Evolutionary conservation across 257 asterid species (phyloP), one percentile per base, ranked within the genome.

Genomic region (Penstemon barbatus): DNA sequence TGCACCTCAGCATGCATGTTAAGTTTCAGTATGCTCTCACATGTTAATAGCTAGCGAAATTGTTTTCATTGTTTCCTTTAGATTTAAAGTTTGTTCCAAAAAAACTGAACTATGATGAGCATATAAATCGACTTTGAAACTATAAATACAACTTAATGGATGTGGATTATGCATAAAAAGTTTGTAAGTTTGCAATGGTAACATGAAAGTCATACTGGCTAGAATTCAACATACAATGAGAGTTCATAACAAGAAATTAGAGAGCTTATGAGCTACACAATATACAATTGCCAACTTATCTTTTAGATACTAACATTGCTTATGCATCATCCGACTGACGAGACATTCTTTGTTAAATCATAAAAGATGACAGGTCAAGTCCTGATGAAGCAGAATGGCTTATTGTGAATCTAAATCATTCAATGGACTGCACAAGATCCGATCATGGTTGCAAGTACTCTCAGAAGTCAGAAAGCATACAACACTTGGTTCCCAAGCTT

Each of bases 361-460:
- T 25, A 25, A 84, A 74, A 64, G 83, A 78, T 61, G 83, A 77
- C 65, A 67, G 70, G 71, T 74, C 76, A 40, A 77, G 70, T 66
- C 81, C 79, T 25, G 83, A 82, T 41, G 95, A 82, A 71, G 86
- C 75, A 69, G 89, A 81, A 75, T 84, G 95, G 92, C 72, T 72
- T 72, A 75, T 70, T 36, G 85, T 77, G 68, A 77, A 76, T 76
- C 83, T 71, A 66, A 73, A 77, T 66, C 80, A 72, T 65, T 68
- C 75, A 61, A 68, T 59, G 36, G 79, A 76, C 70, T 55, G 71
- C 79, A 70, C 46, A 65, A 71, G 78, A 62, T 53, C 65, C 25
- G 58, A 55, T 46, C 60, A 71, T 5, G 74, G 71, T 58, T 42
- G 53, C 65, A 70, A 61, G 65, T 71, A 68, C 80, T 80, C 59